These are phyloP conservation scores for Phaeosphaeria sp. DNA, from an alignment of 2,329 filamentous ascomycete genomes.

Conservation along the genomic window DNA sequence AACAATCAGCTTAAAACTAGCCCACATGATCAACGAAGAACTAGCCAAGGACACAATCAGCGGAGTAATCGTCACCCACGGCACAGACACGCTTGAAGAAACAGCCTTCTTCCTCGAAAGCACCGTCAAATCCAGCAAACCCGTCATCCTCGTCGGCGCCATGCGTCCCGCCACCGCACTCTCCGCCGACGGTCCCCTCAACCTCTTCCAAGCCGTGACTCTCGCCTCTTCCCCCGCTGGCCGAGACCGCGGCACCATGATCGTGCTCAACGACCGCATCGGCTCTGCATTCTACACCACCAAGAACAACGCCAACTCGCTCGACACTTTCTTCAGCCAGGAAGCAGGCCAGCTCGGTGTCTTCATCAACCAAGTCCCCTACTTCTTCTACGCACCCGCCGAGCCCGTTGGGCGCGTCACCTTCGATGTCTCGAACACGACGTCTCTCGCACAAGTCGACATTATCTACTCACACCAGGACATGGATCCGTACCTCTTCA, in stretches of 20 bases:
- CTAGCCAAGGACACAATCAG: constrained; percentile 53
- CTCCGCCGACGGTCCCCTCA: constrained; percentile 68
- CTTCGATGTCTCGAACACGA: constrained; percentile 48
- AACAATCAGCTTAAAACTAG: constrained; percentile 57
- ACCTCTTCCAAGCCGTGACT: constrained; percentile 66
- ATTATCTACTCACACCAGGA: constrained; percentile 65
- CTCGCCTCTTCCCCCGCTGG: constrained; percentile 59
- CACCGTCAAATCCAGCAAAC: constrained; percentile 64
- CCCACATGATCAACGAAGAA: constrained; percentile 57
- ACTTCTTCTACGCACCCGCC: constrained; percentile 65
- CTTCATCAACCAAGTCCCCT: constrained; percentile 64
- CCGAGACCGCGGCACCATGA: constrained; percentile 62
- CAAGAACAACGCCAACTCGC: constrained; percentile 68
- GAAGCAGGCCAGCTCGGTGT: constrained; percentile 64
- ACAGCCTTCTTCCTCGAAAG: constrained; percentile 69
- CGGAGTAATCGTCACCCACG: constrained; percentile 67
- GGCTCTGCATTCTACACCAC: constrained; percentile 64
- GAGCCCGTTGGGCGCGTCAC: constrained; percentile 54
- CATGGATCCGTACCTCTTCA: constrained; percentile 57
- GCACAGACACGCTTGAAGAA: constrained; percentile 71
- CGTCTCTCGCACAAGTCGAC: constrained; percentile 63
- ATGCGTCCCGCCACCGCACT: constrained; percentile 70
- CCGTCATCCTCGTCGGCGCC: constrained; percentile 66
- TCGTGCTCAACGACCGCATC: constrained; percentile 69
- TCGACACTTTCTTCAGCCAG: constrained; percentile 67